Evolutionary conservation across 352 stramenopile species (phyloP).

Genomic region (Phytophthora kernoviae): DNA sequence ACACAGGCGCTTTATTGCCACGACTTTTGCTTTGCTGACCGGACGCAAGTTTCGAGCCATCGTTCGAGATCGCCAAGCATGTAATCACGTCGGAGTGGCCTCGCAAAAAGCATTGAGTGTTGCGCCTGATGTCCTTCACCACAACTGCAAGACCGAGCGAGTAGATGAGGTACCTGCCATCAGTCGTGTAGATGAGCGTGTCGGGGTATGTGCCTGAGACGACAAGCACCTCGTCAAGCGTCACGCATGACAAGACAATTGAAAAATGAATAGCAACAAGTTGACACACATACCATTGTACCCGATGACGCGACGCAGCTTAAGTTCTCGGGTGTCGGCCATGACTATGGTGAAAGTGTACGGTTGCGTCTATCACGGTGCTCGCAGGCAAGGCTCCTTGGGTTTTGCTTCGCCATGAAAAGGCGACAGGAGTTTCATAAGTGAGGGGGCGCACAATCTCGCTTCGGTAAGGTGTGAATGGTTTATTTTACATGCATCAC

Average conservation of each 20-base stretch:
- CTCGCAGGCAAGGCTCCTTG: not conserved
- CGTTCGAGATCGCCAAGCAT: constrained; percentile 91
- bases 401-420: not conserved
- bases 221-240: not conserved
- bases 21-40: constrained; percentile 92
- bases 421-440: not conserved
- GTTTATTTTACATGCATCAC: constrained; percentile 3
- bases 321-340: constrained; percentile 75
- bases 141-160: constrained; percentile 87
- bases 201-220: constrained; percentile 55
- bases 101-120: constrained; percentile 90
- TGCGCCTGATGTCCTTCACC: constrained; percentile 76
- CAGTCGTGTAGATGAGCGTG: constrained; percentile 81
- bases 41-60: constrained; percentile 88
- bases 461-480: not conserved
- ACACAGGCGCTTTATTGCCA: constrained; percentile 94
- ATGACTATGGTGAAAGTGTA: constrained; percentile 32
- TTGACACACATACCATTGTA: constrained; percentile 68
- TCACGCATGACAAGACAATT: not conserved
- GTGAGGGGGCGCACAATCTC: constrained; percentile 4
- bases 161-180: constrained; percentile 86
- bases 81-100: constrained; percentile 94
- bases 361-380: not conserved
- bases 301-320: constrained; percentile 76
- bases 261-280: not conserved